A percentile compares a stretch with the other conserved stretches of the same genome.
These are phyloP conservation scores for Fraxinus americana DNA, from an alignment of 257 asterid genomes.

Conservation along the genomic window DNA sequence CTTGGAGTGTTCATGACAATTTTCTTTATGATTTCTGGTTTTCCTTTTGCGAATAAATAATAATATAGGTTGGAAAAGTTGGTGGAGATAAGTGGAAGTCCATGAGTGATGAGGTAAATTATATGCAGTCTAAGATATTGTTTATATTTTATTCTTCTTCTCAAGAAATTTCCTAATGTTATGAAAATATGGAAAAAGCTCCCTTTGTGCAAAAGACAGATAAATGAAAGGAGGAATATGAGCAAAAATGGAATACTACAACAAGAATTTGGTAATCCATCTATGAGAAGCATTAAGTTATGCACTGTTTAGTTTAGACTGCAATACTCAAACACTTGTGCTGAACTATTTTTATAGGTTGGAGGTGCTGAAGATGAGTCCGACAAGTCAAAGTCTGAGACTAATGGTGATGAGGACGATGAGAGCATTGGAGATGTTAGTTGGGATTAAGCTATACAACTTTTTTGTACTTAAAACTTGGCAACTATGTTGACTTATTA, in stretches of 20 bases:
- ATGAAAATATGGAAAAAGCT: slow-evolving; percentile 48
- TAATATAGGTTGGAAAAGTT: slow-evolving; percentile 33
- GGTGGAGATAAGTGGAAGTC: slow-evolving; percentile 44
- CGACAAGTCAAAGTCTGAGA: too few species aligned
- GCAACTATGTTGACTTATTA: background rate
- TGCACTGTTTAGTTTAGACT: too few species aligned
- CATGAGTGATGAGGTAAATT: background rate
- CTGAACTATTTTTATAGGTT: too few species aligned
- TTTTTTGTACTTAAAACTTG: too few species aligned
- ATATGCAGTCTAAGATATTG: background rate
- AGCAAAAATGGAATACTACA: slow-evolving; percentile 57
- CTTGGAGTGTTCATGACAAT: background rate
- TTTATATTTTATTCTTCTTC: too few species aligned
- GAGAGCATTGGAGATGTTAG: too few species aligned
- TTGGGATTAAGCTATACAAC: too few species aligned
- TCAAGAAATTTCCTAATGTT: background rate
- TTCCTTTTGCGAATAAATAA: too few species aligned
- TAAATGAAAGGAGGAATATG: slow-evolving; percentile 60
- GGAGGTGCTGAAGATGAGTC: too few species aligned
- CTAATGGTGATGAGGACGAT: too few species aligned
- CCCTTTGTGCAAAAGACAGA: slow-evolving; percentile 51
- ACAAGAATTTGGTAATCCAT: background rate
- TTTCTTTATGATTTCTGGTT: background rate
- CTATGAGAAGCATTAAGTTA: background rate
- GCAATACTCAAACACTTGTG: background rate